Conservation (phyloP, 371 early-diverging fungal genomes). For the Actinomucor elegans region DNA sequence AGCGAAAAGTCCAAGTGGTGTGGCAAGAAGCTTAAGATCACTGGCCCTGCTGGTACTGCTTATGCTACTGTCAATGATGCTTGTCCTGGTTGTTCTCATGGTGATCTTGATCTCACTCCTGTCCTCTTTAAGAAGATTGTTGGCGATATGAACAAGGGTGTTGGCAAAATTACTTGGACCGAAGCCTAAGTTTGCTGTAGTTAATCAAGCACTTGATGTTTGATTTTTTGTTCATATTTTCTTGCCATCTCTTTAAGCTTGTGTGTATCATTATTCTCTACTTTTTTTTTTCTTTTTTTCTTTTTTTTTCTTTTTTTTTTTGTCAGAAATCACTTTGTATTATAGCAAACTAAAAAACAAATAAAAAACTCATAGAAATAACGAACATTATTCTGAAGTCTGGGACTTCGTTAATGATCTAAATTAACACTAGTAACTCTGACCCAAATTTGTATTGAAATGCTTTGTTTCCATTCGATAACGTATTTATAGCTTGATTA, state of each 20-base stretch:
- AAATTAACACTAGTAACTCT: too few species aligned
- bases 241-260: background rate
- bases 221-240: too few species aligned
- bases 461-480: too few species aligned
- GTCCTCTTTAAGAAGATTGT: slow-evolving; percentile 49
- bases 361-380: background rate
- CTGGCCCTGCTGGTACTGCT: slow-evolving; percentile 19
- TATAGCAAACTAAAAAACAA: background rate
- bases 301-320: slow-evolving; percentile 2
- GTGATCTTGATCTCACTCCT: slow-evolving; percentile 56
- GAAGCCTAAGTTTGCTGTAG: slow-evolving; percentile 7
- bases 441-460: too few species aligned
- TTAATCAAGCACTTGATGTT: background rate
- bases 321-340: background rate
- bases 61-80: slow-evolving; percentile 25
- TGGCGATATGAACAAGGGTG: slow-evolving; percentile 26
- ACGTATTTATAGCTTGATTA: too few species aligned
- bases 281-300: background rate
- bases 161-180: slow-evolving; percentile 21
- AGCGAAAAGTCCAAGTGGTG: slow-evolving; percentile 25
- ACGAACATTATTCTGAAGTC: too few species aligned
- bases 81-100: slow-evolving; percentile 20
- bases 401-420: too few species aligned
- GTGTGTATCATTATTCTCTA: background rate
- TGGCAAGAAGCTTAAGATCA: slow-evolving; percentile 27